These are phyloP conservation scores for Oryza officinalis DNA, from an alignment of 176 grass and related monocot species.

Conservation along the genomic window DNA sequence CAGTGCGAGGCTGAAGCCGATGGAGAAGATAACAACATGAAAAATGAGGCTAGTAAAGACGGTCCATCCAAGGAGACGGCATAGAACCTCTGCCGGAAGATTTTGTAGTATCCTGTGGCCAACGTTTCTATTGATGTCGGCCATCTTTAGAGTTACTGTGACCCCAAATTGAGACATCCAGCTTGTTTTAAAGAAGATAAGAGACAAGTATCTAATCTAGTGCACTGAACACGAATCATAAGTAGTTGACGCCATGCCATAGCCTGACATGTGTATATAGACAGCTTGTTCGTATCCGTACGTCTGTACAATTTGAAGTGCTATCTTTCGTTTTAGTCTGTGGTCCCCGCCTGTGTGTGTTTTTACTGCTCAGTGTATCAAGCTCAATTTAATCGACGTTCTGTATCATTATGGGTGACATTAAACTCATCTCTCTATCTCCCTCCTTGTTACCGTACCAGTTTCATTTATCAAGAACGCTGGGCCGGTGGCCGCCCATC, in stretches of 20 bases:
- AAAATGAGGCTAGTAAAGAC: slow-evolving; percentile 30
- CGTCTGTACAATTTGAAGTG: background rate
- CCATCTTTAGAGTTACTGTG: background rate
- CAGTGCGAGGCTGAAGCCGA: slow-evolving; percentile 70
- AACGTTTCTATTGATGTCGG: background rate
- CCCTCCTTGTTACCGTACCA: background rate
- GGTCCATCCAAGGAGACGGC: background rate
- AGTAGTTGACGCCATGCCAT: background rate
- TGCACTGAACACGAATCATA: background rate
- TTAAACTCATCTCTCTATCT: background rate
- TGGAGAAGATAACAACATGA: slow-evolving; percentile 43
- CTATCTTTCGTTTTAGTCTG: background rate
- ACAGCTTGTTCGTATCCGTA: background rate
- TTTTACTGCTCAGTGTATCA: background rate
- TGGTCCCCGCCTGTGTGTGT: background rate
- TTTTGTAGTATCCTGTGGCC: slow-evolving; percentile 1
- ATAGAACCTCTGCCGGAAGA: background rate
- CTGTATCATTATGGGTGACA: background rate
- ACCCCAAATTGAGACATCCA: background rate
- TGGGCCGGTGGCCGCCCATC: background rate
- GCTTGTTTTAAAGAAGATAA: background rate
- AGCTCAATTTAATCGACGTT: background rate
- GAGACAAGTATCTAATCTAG: background rate
- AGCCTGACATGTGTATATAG: slow-evolving; percentile 19
- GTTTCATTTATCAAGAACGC: background rate